Evolutionary conservation across 2,329 filamentous ascomycete species (phyloP).

Genomic region (Fusarium beomiforme): DNA sequence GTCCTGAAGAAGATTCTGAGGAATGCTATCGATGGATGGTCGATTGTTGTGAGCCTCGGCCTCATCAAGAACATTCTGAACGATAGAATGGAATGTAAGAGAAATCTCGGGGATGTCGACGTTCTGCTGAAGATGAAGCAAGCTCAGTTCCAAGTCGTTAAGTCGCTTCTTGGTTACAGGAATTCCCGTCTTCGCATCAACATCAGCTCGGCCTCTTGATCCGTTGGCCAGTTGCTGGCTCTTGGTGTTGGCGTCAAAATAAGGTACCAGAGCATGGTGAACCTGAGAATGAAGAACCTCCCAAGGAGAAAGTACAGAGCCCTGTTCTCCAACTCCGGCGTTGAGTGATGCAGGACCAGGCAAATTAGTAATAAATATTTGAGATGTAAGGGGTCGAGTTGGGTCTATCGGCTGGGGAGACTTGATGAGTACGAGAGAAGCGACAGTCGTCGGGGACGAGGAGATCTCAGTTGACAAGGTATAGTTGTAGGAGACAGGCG

Average conservation of each 20-base stretch:
- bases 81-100: slow-evolving; percentile 86
- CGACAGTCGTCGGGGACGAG: slow-evolving; percentile 80
- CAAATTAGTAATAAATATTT: slow-evolving; percentile 93
- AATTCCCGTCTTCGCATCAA: slow-evolving; percentile 92
- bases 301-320: slow-evolving; percentile 81
- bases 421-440: slow-evolving; percentile 91
- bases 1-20: slow-evolving; percentile 80
- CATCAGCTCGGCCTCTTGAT: slow-evolving; percentile 78
- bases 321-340: slow-evolving; percentile 74
- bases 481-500: slow-evolving; percentile 73
- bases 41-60: slow-evolving; percentile 73
- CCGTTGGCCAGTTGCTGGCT: slow-evolving; percentile 75
- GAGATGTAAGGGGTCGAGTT: slow-evolving; percentile 80
- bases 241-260: slow-evolving; percentile 96
- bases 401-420: slow-evolving; percentile 88
- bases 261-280: slow-evolving; percentile 90
- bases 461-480: slow-evolving; percentile 84
- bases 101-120: slow-evolving; percentile 95
- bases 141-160: slow-evolving; percentile 89
- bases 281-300: slow-evolving; percentile 93
- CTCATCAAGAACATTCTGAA: slow-evolving; percentile 85
- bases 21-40: slow-evolving; percentile 82
- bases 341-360: slow-evolving; percentile 81
- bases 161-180: slow-evolving; percentile 98
- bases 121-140: slow-evolving; percentile 95